phyloP scores from a whole-genome alignment of 345 rosid genomes.

The Populus pruinosa region DNA sequence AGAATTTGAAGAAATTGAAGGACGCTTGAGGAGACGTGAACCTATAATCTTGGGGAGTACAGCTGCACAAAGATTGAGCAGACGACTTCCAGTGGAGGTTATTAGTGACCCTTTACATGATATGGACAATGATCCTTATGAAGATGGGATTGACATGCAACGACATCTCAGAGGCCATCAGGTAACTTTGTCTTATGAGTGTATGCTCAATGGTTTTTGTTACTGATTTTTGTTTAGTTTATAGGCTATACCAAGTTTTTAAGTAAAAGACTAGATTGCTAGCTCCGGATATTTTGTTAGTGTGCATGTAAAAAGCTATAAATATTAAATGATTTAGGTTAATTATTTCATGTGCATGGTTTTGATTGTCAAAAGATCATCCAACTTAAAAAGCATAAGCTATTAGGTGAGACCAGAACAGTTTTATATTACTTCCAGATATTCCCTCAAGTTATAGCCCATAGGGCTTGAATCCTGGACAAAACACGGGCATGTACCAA shows the following conservation, averaged over 20 bases:
- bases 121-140: conserved; percentile 74
- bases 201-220: background rate
- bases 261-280: background rate
- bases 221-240: background rate
- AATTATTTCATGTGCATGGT: background rate
- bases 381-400: background rate
- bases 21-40: conserved; percentile 69
- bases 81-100: conserved; percentile 74
- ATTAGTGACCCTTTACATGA: conserved; percentile 82
- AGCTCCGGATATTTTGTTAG: background rate
- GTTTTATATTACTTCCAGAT: background rate
- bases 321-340: background rate
- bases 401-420: background rate
- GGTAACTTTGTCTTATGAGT: conserved; percentile 31
- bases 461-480: background rate
- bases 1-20: conserved; percentile 94
- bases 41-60: conserved; percentile 80
- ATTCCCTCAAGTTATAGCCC: background rate
- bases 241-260: background rate
- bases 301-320: background rate
- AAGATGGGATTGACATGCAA: conserved; percentile 67
- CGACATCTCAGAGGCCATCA: conserved; percentile 58
- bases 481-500: background rate
- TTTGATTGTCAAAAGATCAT: background rate
- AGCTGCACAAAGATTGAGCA: conserved; percentile 78